Base-by-base conservation (phyloP, 148 eudicot genomes). In the Rhododendron simsii region DNA sequence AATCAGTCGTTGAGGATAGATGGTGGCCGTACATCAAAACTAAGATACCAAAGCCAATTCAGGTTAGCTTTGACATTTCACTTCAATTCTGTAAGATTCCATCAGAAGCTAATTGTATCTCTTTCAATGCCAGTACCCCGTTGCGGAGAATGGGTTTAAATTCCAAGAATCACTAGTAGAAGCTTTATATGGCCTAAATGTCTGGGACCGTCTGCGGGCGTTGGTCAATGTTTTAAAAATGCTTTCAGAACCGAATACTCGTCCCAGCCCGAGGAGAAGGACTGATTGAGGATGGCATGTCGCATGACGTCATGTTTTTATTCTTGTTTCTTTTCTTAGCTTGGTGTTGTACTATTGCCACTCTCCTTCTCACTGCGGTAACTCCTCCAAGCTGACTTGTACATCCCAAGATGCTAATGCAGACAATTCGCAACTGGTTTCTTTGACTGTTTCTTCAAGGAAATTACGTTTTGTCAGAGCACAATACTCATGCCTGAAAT, bases 11-110 rank as follows among this genome's bases (percentile, higher is more conserved):
- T 61, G 98, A 95, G 92, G 99, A 95, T 86, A 93, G 98, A 86
- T 97, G 95, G 95, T 95, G 99, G 99, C 99, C 98, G 0, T 91
- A 90, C 78, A 78, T 97, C 89, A 97, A 97, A 89, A 97, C 99
- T 73, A 93, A 87, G 84, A 95, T 97, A 83, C 99, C 98, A 41
- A 97, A 94, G 90, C 99, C 98, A 78, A 93, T 97, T 85, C 99
- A 93, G 98, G 99, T 94, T 11, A 73, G 75, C 65, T 86, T 59
- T 44, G 50, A 83, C 79, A 28, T 63, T 61, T 41, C 30, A n/a
- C 6, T 79, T 47, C 2, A 26, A 75, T 23, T n/a, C 57, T 47
- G 13, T 16, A 51, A 74, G 20, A 67, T 82, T 78, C 33, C 76
- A 13, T 33, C 23, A 11, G 47, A 28, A 83, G 74, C 80, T 87